A percentile compares a stretch with the other conserved stretches of the same genome.
phyloP scores from a whole-genome alignment of 2,329 filamentous ascomycete species.

The Sclerotinia borealis region DNA sequence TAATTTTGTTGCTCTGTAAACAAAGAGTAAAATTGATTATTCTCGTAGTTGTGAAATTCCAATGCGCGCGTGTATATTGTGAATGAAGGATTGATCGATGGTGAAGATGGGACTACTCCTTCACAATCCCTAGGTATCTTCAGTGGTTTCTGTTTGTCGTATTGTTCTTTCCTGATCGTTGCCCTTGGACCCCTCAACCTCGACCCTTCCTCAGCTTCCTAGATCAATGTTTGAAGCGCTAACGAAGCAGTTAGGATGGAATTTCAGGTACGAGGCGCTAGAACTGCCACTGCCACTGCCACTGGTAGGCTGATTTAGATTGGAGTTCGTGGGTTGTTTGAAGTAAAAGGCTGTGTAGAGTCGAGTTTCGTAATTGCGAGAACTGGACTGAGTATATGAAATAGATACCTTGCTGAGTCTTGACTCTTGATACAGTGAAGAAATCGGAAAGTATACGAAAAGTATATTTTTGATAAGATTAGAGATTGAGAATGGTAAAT shows the following conservation, averaged over 20 bases:
- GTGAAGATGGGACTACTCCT: background rate
- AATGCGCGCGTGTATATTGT: constrained; percentile 8
- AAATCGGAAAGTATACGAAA: background rate
- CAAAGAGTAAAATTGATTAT: constrained; percentile 8
- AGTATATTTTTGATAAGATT: background rate
- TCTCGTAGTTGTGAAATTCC: constrained; percentile 4
- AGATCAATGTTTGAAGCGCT: background rate
- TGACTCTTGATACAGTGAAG: background rate
- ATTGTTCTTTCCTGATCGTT: constrained; percentile 1
- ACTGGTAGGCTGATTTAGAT: background rate
- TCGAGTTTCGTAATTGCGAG: background rate
- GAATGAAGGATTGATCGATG: background rate
- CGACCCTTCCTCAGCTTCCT: background rate
- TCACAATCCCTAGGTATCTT: background rate
- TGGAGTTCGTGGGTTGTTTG: background rate
- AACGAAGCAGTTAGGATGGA: background rate
- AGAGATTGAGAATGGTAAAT: background rate
- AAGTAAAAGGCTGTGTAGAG: background rate
- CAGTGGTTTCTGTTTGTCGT: background rate
- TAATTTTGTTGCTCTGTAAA: constrained; percentile 1
- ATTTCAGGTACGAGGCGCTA: constrained; percentile 7
- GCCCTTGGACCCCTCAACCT: background rate
- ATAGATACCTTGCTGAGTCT: background rate
- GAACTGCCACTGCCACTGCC: no score
- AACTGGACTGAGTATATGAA: no score